Base-by-base conservation (phyloP, 495 filamentous ascomycete genomes). In the Aspergillus baeticus region DNA sequence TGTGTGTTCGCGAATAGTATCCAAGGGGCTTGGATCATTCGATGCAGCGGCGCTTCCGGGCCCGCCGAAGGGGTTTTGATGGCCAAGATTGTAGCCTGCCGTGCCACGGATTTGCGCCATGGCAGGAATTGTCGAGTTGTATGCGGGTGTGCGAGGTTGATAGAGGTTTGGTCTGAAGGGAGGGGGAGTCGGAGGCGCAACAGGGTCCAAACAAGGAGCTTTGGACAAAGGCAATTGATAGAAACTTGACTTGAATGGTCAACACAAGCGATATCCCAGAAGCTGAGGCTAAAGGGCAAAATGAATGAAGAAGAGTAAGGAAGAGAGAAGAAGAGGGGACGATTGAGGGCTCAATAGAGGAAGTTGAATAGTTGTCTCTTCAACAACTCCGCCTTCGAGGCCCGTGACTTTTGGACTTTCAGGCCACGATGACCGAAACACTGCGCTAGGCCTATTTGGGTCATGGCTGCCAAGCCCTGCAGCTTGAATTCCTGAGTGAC, bases 61-160 rank as follows among this genome's bases (percentile, higher is more conserved):
- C 29, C 79, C 82, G 37, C 87, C 87, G 63, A 93, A 94, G 50
- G 86, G 81, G 66, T 81, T 85, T 62, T 86, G 86, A 62, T 85
- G 81, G 59, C 89, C 91, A 65, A 98, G 86, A 72, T 96, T 93
- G 76, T 97, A 98, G 72, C 89, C 89, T 62, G 93, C 92, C 59
- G 91, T 96, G 71, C 93, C 94, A 81, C 93, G 84, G 74, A 98
- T 94, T 75, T 96, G 93, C 72, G 93, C 87, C 93, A 96, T 98
- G 63, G 62, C 73, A 68, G 61, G 13, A 35, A 26, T 29, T 42
- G 23, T 31, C 29, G 14, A 31, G 15, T 47, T 29, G 42, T 33
- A 33, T 3, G 31, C 37, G 37, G 18, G 34, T 14, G 37, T 17
- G 3, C n/a, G 8, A 46, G 22, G 21, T 44, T 43, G 14, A 51